These are phyloP conservation scores for Combretum micranthum DNA, from an alignment of 345 rosid genomes.

Conservation along the genomic window DNA sequence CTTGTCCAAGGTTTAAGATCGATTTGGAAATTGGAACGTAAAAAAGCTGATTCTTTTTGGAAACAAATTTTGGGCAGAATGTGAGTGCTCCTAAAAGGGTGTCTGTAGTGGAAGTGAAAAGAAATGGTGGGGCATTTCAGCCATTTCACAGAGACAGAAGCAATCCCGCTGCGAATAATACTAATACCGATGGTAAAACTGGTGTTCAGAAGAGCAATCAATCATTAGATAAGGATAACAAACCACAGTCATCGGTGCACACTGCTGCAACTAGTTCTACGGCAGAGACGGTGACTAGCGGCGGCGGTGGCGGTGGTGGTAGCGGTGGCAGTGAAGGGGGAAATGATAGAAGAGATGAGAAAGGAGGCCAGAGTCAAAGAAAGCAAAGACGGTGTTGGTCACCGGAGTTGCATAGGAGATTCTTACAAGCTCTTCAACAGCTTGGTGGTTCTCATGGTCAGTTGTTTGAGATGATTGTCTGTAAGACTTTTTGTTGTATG, in stretches of 20 bases:
- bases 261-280: slow-evolving; percentile 48
- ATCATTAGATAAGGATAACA: slow-evolving; percentile 17
- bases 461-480: not conserved
- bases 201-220: slow-evolving; percentile 5
- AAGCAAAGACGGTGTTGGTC: slow-evolving; percentile 95
- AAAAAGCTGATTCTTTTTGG: not conserved
- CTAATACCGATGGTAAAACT: not conserved
- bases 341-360: slow-evolving; percentile 25
- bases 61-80: slow-evolving; percentile 22
- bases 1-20: too few relatives aligned
- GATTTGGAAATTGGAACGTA: not conserved
- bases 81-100: slow-evolving; percentile 31
- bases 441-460: slow-evolving; percentile 91
- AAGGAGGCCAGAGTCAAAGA: slow-evolving; percentile 37
- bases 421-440: slow-evolving; percentile 78
- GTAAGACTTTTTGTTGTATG: not conserved
- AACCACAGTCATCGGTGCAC: slow-evolving; percentile 18
- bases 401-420: slow-evolving; percentile 82
- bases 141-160: slow-evolving; percentile 54
- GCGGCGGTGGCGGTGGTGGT: slow-evolving; percentile 17
- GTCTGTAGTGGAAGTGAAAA: slow-evolving; percentile 58
- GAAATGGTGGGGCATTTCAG: slow-evolving; percentile 69
- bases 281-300: slow-evolving; percentile 20
- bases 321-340: slow-evolving; percentile 38
- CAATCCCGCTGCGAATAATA: slow-evolving; percentile 18